Conservation (phyloP, 306 rosid genomes). For the Malus sieversii region DNA sequence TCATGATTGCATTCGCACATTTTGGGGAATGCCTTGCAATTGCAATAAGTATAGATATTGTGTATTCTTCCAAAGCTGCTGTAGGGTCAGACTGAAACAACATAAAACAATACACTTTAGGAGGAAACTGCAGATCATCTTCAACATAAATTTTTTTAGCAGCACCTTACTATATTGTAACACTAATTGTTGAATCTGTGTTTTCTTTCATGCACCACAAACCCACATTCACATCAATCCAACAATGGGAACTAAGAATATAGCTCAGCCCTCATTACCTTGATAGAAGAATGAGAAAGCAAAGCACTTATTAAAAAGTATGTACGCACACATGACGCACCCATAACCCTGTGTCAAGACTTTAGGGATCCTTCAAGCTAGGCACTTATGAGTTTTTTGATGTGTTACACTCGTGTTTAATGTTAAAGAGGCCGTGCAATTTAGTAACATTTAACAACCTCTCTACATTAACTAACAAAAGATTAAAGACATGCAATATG, state of each 20-base stretch:
- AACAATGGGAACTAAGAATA: background rate
- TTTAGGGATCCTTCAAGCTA: background rate
- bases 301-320: background rate
- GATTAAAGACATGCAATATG: background rate
- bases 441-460: background rate
- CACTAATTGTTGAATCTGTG: background rate
- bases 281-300: background rate
- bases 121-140: background rate
- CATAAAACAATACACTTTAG: constrained; percentile 1
- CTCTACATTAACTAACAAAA: background rate
- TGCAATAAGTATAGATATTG: constrained; percentile 68
- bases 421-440: background rate
- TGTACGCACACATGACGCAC: background rate
- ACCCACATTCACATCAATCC: background rate
- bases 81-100: constrained; percentile 69
- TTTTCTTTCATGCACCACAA: background rate
- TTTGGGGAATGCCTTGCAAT: constrained; percentile 91
- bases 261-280: background rate
- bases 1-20: constrained; percentile 68
- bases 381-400: background rate
- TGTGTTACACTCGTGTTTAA: background rate
- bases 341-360: background rate
- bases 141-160: background rate
- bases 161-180: background rate
- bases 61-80: constrained; percentile 61